A percentile compares a stretch with the other conserved stretches of the same genome.
Conservation (phyloP, 2,329 filamentous ascomycete genomes). For the Neocatenulostroma microsporum region DNA sequence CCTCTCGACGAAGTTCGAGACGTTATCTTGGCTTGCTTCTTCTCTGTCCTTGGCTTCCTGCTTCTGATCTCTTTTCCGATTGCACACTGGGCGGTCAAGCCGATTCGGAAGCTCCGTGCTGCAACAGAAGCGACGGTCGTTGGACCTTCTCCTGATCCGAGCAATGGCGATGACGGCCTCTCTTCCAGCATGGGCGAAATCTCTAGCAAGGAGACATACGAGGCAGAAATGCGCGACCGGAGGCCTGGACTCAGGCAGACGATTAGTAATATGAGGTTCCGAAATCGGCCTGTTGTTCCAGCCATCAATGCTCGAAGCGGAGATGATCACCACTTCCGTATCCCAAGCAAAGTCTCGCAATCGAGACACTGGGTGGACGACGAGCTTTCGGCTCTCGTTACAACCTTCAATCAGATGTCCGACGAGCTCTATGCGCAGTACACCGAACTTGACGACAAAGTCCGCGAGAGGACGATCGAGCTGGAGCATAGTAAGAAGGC, state of each 20-base stretch:
- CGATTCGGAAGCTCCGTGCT: slow-evolving; percentile 66
- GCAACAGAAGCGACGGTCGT: slow-evolving; percentile 68
- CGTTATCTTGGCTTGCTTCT: slow-evolving; percentile 76
- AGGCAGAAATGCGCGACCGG: no score
- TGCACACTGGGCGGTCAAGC: slow-evolving; percentile 71
- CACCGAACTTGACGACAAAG: slow-evolving; percentile 71
- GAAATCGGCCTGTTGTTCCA: neutral
- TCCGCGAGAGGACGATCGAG: slow-evolving; percentile 71
- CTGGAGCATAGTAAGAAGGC: slow-evolving; percentile 83
- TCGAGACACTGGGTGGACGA: slow-evolving; percentile 70
- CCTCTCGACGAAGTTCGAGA: slow-evolving; percentile 69
- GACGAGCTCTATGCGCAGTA: slow-evolving; percentile 85
- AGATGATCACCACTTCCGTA: slow-evolving; percentile 57
- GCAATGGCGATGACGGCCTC: slow-evolving; percentile 18
- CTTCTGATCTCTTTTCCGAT: slow-evolving; percentile 66
- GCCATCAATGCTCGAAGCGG: slow-evolving; percentile 37
- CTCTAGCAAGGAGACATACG: no score
- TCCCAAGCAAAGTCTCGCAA: slow-evolving; percentile 72
- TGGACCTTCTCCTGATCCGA: slow-evolving; percentile 49
- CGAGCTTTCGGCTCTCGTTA: slow-evolving; percentile 73
- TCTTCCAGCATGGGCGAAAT: no score
- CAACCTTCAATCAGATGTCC: slow-evolving; percentile 88
- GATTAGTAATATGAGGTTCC: no score
- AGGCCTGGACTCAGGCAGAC: no score
- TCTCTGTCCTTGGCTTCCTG: slow-evolving; percentile 66